A percentile compares a stretch with the other conserved stretches of the same genome.
phyloP scores from a whole-genome alignment of 371 early-diverging fungal species.

The Entomophthora muscae region DNA sequence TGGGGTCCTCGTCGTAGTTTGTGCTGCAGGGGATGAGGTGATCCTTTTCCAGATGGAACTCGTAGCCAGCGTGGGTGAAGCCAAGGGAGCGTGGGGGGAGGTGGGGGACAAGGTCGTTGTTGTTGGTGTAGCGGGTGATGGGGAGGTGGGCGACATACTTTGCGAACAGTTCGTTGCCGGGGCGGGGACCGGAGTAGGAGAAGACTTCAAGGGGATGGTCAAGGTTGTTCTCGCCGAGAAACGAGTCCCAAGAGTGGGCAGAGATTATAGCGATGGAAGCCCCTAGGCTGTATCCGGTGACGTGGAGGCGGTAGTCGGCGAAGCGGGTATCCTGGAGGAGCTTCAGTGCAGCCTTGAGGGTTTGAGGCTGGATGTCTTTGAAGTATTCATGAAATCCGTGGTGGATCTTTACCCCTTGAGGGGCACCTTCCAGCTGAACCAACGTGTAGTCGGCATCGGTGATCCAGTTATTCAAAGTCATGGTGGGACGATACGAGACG shows the following conservation, averaged over 20 bases:
- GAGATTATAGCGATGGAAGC: background rate
- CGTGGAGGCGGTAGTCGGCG: background rate
- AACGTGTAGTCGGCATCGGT: background rate
- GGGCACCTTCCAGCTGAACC: background rate
- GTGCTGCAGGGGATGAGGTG: background rate
- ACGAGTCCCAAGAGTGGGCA: background rate
- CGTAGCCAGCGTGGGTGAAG: background rate
- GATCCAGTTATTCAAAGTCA: background rate
- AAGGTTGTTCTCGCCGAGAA: background rate
- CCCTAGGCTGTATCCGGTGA: conserved; percentile 4
- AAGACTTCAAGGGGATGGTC: background rate
- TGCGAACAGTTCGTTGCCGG: background rate
- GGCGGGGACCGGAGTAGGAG: background rate
- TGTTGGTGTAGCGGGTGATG: conserved; percentile 2
- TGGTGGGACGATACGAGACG: background rate
- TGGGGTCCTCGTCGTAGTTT: conserved; percentile 4
- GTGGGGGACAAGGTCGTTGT: background rate
- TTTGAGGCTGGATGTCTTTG: background rate
- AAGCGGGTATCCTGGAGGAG: background rate
- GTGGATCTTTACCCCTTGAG: background rate
- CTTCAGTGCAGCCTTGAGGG: background rate
- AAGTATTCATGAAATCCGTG: background rate
- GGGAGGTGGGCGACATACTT: background rate
- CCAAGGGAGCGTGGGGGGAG: no score
- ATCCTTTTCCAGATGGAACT: background rate